phyloP scores from a whole-genome alignment of 495 filamentous ascomycete species.

The Staphylotrichum tortipilum region DNA sequence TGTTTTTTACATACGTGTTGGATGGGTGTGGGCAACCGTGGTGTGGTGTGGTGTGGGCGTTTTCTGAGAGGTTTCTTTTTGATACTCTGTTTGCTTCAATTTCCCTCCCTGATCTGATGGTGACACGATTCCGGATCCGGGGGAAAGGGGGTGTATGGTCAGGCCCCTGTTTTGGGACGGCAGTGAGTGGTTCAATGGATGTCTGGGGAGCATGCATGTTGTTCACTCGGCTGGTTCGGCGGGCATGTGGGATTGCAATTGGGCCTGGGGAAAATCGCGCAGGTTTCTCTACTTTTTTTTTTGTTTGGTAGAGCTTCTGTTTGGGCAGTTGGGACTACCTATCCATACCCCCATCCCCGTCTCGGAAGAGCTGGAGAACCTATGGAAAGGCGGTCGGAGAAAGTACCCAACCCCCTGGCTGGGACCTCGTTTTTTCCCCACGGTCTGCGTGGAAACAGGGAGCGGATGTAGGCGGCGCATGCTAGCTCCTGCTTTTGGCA shows the following conservation, averaged over 20 bases:
- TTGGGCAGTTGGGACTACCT: not conserved
- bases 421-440: not conserved
- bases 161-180: not conserved
- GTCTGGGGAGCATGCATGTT: not conserved
- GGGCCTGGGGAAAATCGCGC: constrained; percentile 8
- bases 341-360: too few relatives aligned
- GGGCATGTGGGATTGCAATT: not conserved
- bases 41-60: too few relatives aligned
- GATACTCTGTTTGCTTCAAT: constrained; percentile 1
- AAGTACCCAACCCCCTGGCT: too few relatives aligned
- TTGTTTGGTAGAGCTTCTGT: not conserved
- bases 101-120: not conserved
- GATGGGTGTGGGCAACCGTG: too few relatives aligned
- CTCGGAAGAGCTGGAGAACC: not conserved
- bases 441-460: constrained; percentile 4
- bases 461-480: constrained; percentile 1
- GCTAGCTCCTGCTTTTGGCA: too few relatives aligned
- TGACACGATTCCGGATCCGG: constrained; percentile 6
- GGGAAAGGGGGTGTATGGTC: too few relatives aligned
- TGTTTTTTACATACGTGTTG: too few relatives aligned
- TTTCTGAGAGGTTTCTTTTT: not conserved
- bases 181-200: not conserved
- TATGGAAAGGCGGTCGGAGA: not conserved
- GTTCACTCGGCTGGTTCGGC: not conserved
- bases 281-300: not conserved